phyloP scores from a whole-genome alignment of 1,139 yeast species.

The Pichia sp. region DNA sequence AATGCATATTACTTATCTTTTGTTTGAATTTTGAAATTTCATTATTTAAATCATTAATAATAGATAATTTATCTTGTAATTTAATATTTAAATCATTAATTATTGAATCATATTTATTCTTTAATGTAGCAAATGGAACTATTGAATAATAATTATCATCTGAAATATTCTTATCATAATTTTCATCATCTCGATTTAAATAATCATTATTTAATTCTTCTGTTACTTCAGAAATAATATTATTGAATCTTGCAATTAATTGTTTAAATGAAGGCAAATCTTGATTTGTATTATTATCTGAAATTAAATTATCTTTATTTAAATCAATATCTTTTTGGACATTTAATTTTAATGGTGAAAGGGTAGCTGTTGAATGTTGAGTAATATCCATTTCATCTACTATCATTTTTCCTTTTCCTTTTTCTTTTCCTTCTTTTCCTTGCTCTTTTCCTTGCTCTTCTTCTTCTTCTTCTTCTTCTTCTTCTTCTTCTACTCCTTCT shows the following conservation, averaged over 20 bases:
- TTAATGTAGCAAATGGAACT: slow-evolving; percentile 3
- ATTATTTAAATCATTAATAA: slow-evolving; percentile 8
- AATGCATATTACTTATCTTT: slow-evolving; percentile 10
- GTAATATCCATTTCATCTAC: neutral
- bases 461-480: neutral
- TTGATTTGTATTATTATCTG: neutral
- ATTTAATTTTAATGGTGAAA: neutral
- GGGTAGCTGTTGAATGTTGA: neutral
- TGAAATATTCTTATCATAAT: neutral
- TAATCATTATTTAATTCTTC: neutral
- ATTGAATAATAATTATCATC: neutral
- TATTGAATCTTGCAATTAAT: slow-evolving; percentile 1
- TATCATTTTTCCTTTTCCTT: neutral
- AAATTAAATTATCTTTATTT: neutral
- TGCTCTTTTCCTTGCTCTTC: neutral
- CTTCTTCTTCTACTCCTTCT: neutral
- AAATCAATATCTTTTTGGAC: no score
- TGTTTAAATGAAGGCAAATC: neutral
- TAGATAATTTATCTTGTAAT: neutral
- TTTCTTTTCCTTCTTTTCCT: neutral
- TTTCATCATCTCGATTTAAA: no score
- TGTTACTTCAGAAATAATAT: neutral
- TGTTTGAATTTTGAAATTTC: slow-evolving; percentile 6
- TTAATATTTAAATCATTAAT: slow-evolving; percentile 2
- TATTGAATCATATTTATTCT: slow-evolving; percentile 8